Conservation (phyloP, 202 grass and related monocot species). For the Elaeis oleifera region DNA sequence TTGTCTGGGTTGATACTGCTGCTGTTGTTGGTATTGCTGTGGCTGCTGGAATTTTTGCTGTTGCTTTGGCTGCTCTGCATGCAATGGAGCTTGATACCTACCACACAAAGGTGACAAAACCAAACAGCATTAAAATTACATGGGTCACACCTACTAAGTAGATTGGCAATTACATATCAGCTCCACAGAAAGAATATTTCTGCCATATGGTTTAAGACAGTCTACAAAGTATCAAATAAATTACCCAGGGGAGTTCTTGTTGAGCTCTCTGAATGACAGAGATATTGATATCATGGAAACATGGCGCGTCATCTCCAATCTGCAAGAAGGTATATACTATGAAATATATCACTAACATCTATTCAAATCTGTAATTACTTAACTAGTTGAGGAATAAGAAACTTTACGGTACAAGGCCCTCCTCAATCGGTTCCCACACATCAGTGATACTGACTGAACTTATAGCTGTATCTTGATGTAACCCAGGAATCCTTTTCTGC, state of each 20-base stretch:
- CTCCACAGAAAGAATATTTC: neutral
- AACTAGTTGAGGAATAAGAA: constrained; percentile 9
- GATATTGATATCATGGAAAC: constrained; percentile 97
- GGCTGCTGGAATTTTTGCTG: constrained; percentile 63
- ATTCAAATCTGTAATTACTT: constrained; percentile 14
- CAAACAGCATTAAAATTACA: too few relatives aligned
- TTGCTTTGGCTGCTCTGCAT: constrained; percentile 46
- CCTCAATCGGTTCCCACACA: constrained; percentile 98
- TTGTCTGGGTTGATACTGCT: constrained; percentile 54
- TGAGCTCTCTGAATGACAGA: constrained; percentile 60
- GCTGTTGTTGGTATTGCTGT: constrained; percentile 52
- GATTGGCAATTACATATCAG: too few relatives aligned
- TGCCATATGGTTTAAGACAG: neutral
- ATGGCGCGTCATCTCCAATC: constrained; percentile 95
- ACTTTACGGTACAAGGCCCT: constrained; percentile 99
- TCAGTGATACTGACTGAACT: constrained; percentile 96
- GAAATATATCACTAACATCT: constrained; percentile 9
- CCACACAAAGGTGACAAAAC: constrained; percentile 1
- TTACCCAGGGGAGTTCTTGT: constrained; percentile 71
- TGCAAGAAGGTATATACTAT: constrained; percentile 22
- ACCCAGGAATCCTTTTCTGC: constrained; percentile 88
- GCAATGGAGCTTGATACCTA: constrained; percentile 88
- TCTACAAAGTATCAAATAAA: constrained; percentile 13
- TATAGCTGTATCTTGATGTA: constrained; percentile 87
- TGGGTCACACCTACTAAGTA: too few relatives aligned